Conservation (phyloP, 148 eudicot genomes). For the Heliamphora exappendiculata region DNA sequence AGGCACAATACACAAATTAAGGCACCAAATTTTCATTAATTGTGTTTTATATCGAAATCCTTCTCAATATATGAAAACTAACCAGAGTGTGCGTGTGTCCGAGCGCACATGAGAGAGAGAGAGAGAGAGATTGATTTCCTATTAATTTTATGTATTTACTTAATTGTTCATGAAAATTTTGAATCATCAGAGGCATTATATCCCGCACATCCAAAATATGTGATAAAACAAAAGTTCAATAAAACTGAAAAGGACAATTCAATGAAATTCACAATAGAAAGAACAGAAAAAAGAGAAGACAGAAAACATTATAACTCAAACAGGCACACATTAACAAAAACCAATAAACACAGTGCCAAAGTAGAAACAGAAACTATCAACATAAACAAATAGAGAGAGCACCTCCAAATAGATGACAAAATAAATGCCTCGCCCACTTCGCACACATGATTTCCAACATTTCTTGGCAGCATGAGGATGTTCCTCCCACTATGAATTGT, state of each 20-base stretch:
- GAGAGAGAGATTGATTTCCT: too few species aligned
- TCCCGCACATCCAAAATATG: too few species aligned
- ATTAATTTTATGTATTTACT: too few species aligned
- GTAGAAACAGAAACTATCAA: background rate
- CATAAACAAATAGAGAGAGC: background rate
- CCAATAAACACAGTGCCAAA: background rate
- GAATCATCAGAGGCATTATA: too few species aligned
- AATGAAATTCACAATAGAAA: background rate
- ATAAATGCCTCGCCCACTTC: constrained; percentile 84
- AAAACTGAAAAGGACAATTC: background rate
- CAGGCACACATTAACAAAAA: background rate
- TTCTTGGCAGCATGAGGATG: constrained; percentile 48
- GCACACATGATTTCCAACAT: constrained; percentile 59
- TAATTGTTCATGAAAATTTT: too few species aligned
- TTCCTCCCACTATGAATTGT: constrained; percentile 63
- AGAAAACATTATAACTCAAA: background rate
- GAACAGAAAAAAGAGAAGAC: background rate
- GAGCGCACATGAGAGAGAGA: background rate
- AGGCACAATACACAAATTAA: background rate
- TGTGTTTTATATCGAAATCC: background rate
- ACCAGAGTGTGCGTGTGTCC: background rate
- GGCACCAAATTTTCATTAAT: background rate
- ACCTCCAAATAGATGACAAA: constrained; percentile 79
- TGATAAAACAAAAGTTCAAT: background rate
- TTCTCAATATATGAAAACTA: background rate